These are phyloP conservation scores for Pseudodiploospora longispora DNA, from an alignment of 2,329 filamentous ascomycete species.

Conservation along the genomic window DNA sequence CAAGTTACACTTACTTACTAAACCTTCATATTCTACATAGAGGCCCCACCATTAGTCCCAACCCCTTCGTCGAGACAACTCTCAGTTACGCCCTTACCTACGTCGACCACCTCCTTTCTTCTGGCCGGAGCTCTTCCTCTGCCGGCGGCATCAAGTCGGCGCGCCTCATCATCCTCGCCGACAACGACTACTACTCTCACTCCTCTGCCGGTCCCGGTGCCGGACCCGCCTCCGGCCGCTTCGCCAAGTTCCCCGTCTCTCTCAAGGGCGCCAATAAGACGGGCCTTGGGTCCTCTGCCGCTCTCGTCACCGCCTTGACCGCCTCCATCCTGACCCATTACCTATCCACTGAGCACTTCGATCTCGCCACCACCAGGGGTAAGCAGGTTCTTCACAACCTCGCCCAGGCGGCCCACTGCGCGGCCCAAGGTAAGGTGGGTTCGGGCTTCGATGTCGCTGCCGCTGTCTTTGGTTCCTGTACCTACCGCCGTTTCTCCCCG, in stretches of 20 bases:
- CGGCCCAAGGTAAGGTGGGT: slow-evolving; percentile 92
- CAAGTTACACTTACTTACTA: slow-evolving; percentile 1
- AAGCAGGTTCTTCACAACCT: slow-evolving; percentile 75
- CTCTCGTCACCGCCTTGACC: slow-evolving; percentile 81
- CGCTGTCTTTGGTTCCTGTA: slow-evolving; percentile 84
- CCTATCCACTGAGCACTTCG: slow-evolving; percentile 49
- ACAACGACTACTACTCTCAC: slow-evolving; percentile 92
- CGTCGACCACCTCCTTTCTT: slow-evolving; percentile 41
- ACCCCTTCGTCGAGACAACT: slow-evolving; percentile 89
- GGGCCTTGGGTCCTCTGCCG: slow-evolving; percentile 87
- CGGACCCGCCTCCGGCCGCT: slow-evolving; percentile 38
- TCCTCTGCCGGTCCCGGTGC: slow-evolving; percentile 21
- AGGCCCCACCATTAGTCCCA: slow-evolving; percentile 41
- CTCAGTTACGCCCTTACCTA: slow-evolving; percentile 84
- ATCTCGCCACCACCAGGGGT: slow-evolving; percentile 46
- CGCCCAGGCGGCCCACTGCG: slow-evolving; percentile 86
- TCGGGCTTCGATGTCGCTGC: slow-evolving; percentile 93
- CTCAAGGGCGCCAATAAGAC: slow-evolving; percentile 85
- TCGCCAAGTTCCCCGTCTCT: slow-evolving; percentile 69
- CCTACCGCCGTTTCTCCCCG: slow-evolving; percentile 90
- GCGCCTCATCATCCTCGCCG: slow-evolving; percentile 79
- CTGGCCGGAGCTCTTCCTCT: slow-evolving; percentile 15
- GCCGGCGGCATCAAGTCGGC: slow-evolving; percentile 53
- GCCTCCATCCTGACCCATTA: slow-evolving; percentile 71
- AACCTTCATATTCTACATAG: slow-evolving; percentile 21